These are phyloP conservation scores for Phialophora tarda DNA, from an alignment of 2,329 filamentous ascomycete genomes.

Conservation along the genomic window DNA sequence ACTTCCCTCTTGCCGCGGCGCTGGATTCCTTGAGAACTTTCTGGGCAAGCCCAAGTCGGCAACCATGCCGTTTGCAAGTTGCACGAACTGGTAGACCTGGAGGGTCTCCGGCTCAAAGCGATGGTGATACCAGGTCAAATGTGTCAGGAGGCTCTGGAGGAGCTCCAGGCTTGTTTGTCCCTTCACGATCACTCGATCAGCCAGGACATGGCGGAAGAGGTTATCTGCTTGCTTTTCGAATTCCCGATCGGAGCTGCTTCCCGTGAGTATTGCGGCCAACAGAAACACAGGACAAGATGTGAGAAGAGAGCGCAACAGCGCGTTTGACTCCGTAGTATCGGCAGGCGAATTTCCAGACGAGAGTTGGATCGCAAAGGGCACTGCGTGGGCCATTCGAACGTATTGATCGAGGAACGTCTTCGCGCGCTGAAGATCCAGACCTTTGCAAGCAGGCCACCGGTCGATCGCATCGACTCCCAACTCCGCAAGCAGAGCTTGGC, in stretches of 20 bases:
- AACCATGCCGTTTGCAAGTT: constrained; percentile 44
- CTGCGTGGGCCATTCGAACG: constrained; percentile 1
- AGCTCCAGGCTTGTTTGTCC: constrained; percentile 64
- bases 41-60: constrained; percentile 41
- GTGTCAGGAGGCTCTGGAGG: constrained; percentile 63
- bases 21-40: background rate
- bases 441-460: constrained; percentile 16
- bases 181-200: constrained; percentile 59
- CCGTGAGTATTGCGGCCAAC: constrained; percentile 23
- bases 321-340: background rate
- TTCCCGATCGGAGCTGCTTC: constrained; percentile 15
- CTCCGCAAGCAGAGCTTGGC: constrained; percentile 9
- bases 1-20: background rate
- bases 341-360: background rate
- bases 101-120: constrained; percentile 42
- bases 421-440: constrained; percentile 1
- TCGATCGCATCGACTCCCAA: constrained; percentile 5
- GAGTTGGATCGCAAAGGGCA: constrained; percentile 23
- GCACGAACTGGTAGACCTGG: constrained; percentile 44
- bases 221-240: constrained; percentile 26
- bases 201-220: constrained; percentile 27
- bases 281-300: constrained; percentile 17
- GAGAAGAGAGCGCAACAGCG: background rate
- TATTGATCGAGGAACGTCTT: constrained; percentile 19
- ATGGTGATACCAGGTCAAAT: constrained; percentile 60